Evolutionary conservation across 768 basidiomycete species (phyloP).

Genomic region (Podaxis carcinomalis): DNA sequence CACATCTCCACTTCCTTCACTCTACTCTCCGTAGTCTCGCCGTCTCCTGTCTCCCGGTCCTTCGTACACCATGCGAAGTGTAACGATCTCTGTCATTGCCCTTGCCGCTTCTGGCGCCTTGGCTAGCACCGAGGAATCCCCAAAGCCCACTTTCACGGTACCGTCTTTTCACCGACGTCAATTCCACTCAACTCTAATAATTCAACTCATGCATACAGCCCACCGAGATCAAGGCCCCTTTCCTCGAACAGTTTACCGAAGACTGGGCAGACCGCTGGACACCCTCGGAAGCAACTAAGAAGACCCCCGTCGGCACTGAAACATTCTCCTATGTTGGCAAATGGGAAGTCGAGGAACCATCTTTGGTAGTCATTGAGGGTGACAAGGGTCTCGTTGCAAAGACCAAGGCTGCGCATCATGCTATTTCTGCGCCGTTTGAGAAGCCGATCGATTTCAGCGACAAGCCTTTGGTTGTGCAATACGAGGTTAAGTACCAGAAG

Average conservation of each 20-base stretch:
- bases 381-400: constrained; percentile 94
- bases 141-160: constrained; percentile 70
- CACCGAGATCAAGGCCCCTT: constrained; percentile 78
- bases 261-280: constrained; percentile 94
- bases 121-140: constrained; percentile 52
- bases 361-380: constrained; percentile 70
- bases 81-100: constrained; percentile 76
- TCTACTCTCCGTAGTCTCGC: constrained; percentile 25
- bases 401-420: constrained; percentile 96
- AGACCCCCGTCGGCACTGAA: constrained; percentile 93
- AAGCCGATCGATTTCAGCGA: constrained; percentile 73
- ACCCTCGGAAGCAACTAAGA: constrained; percentile 95
- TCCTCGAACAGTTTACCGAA: constrained; percentile 94
- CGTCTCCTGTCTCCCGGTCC: constrained; percentile 39
- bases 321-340: constrained; percentile 96
- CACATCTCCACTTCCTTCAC: constrained; percentile 33
- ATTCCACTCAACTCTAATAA: constrained; percentile 10
- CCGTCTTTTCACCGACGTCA: constrained; percentile 1
- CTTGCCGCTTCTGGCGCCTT: constrained; percentile 61
- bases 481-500: constrained; percentile 99
- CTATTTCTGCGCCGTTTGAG: constrained; percentile 91
- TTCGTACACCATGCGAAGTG: constrained; percentile 86
- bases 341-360: constrained; percentile 93
- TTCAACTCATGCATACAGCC: constrained; percentile 39
- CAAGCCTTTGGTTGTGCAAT: constrained; percentile 91